Evolutionary conservation across 1,139 yeast genomes (phyloP), one percentile per base, ranked within the genome.

Genomic region (Lipomyces yarrowii): DNA sequence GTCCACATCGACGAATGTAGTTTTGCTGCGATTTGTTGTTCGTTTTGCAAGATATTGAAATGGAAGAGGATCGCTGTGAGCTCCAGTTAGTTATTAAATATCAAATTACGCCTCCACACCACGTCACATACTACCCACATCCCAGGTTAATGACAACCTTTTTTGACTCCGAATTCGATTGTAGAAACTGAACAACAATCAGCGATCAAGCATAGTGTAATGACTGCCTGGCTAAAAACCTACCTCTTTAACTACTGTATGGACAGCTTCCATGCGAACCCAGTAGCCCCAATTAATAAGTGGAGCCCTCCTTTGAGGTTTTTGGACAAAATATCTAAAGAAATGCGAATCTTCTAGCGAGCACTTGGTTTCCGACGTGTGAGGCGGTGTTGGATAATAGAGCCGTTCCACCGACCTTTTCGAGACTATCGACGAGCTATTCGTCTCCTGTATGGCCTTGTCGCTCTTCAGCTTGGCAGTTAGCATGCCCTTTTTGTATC

Each of bases 201-300:
- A 62, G 73, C 71, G 15, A 71, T 62, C 0, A 35, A 21, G 10
- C 75, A 71, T 15, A 21, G 18, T 11, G 13, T 57, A 26, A 18
- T 0, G 71, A 71, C 0, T 72, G 73, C 51, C 75, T 53, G 42
- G 26, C 13, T 5, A 1, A 10, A 72, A 63, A 2, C 84, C 77
- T 23, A 88, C 85, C 55, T 81, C 78, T 54, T 81, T 74, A 18
- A 89, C 81, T 63, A 86, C 79, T 61, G 78, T 79, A 69, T 86
- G 82, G 64, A 90, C 87, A 7, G 91, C 86, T 73, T 87, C 87
- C 87, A 90, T 87, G 67, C 96, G 80, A 32, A 89, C 81, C 93
- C 96, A 90, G 75, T 90, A 90, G 0, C 96, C 96, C 72, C 96
- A 77, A 72, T 90, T 90, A 56, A 90, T 89, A 13, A 90, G 88